Base-by-base conservation (phyloP, 2,329 filamentous ascomycete genomes). In the Macrophomina phaseolina region DNA sequence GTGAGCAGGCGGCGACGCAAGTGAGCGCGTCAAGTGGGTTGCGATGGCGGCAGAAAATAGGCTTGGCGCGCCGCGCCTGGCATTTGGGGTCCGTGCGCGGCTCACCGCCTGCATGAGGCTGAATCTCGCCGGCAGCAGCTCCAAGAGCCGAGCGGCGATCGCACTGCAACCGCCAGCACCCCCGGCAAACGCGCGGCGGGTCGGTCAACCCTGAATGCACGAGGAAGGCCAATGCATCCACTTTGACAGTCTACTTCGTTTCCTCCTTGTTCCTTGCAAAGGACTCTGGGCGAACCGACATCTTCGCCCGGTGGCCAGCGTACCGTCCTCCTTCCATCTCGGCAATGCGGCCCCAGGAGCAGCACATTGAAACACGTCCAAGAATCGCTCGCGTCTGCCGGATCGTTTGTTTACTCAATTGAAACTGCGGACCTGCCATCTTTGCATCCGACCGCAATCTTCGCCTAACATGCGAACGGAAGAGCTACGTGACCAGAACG, bases 321-420 rank as follows among this genome's bases (percentile, higher is more conserved):
- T 23, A 23, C 23, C 2, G 23, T 3, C 3, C 23, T 3, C 23
- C 23, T 23, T 23, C 56, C 56, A 60, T 60, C 40, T 60, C 56
- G 56, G 56, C 56, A 60, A 46, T 28, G 40, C 55, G 55, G 55
- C 55, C 46, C 38, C 55, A 42, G 40, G 36, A 45, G 38, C 55
- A 49, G 46, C 56, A 42, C 58, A 38, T 62, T 62, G 58, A 49
- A 62, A 62, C 58, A 62, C 14, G 3, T n/a, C 58, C 58, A 38
- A 36, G 42, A 32, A 23, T 49, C 32, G 5, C 30, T 12, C 38
- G 34, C 58, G 9, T 16, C 18, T 45, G 55, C 16, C 18, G 9
- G 5, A 30, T 32, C 32, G 28, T 5, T 34, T 48, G 9, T 49
- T 36, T 36, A 32, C 14, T 62, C 38, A 23, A 61, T 23, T 1